Base-by-base conservation (phyloP, 352 stramenopile genomes). In the Phytophthora crassamura region DNA sequence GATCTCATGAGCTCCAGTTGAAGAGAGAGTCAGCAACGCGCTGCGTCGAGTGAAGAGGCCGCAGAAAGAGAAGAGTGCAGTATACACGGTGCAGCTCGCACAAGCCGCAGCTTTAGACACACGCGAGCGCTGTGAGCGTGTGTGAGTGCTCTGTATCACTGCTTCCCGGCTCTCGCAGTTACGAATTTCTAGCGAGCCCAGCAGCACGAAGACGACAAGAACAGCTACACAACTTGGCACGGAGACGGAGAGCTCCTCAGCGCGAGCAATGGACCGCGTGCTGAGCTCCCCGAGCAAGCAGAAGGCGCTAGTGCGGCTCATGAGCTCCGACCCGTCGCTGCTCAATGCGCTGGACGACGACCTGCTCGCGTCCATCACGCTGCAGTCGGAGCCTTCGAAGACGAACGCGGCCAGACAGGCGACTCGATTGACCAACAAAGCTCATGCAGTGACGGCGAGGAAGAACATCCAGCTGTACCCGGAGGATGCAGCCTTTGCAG, bases 301-400 rank as follows among this genome's bases (percentile, higher is more conserved):
- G 68, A 65, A 77, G 65, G 76, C 64, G 32, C 65, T 87, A 41
- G 73, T 81, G 67, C 57, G 55, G 36, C 74, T 87, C 48, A 72
- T 87, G 64, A 79, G 64, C 62, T 58, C 64, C 4, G 65, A 87
- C 36, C 78, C 75, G 53, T 73, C 70, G 45, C 58, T 86, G 36
- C 45, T 84, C 36, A 67, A 52, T 56, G 67, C 64, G 6, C 47
- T 86, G 36, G 73, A 86, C 59, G 64, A 72, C 20, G 67, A 70
- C 12, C 50, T 85, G 11, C 49, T 87, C 28, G 56, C 64, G 4
- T 78, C 69, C 10, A 70, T 87, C 57, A 79, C 70, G 25, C 42
- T 80, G 32, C 32, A 60, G 22, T 68, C 69, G 5, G 58, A 59
- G 34, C 48, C 49, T n/a, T 33, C 62, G 9, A 64, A 43, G 61